Evolutionary conservation across 768 basidiomycete species (phyloP).

Genomic region (Sarcodon sp.): DNA sequence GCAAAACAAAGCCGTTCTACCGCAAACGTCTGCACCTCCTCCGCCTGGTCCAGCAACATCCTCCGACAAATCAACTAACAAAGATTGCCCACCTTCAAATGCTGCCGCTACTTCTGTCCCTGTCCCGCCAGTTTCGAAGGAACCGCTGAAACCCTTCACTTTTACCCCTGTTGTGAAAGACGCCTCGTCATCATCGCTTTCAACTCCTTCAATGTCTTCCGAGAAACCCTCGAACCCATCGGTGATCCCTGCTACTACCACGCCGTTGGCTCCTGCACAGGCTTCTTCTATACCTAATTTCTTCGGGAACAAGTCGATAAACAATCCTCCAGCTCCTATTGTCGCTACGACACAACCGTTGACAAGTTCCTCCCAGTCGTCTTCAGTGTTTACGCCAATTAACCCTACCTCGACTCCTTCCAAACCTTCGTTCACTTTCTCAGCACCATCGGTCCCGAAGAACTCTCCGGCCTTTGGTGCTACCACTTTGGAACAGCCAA

Average conservation of each 20-base stretch:
- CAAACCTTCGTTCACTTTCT: conserved; percentile 3
- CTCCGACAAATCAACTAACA: conserved; percentile 8
- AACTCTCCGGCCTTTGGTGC: not conserved
- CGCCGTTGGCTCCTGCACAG: conserved; percentile 2
- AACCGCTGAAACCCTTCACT: conserved; percentile 2
- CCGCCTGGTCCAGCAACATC: conserved; percentile 5
- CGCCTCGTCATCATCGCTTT: not conserved
- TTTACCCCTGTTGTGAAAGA: not conserved
- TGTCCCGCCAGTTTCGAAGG: conserved; percentile 1
- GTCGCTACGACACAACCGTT: not conserved
- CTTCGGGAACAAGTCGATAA: conserved; percentile 1
- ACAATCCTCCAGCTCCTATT: not conserved
- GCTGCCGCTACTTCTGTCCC: conserved; percentile 5
- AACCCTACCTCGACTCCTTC: conserved; percentile 4
- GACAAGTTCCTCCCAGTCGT: too few relatives aligned
- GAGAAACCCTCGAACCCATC: conserved; percentile 3
- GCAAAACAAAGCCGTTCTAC: not conserved
- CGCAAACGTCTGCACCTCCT: conserved; percentile 4
- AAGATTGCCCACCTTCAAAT: conserved; percentile 6
- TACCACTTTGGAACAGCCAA: not conserved
- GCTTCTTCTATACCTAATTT: conserved; percentile 1
- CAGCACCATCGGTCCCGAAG: not conserved
- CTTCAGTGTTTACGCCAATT: too few relatives aligned
- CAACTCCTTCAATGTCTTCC: not conserved
- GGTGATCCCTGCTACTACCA: conserved; percentile 2